These are phyloP conservation scores for Geum urbanum DNA, from an alignment of 306 rosid species.

Conservation along the genomic window DNA sequence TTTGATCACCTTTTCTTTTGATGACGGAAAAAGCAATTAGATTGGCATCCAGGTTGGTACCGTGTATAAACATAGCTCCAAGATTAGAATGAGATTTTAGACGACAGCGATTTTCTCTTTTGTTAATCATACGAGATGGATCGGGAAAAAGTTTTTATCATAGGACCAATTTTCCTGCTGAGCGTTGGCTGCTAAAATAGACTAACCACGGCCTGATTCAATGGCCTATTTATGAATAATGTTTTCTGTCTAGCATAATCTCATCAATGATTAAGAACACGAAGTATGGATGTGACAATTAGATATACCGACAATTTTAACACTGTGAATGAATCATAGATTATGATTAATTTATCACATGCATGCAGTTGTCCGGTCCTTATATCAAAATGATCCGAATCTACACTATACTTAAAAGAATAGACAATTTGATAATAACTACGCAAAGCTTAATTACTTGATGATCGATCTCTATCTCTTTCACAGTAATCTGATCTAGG, in stretches of 20 bases:
- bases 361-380: neutral
- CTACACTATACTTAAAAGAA: no score
- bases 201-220: conserved; percentile 37
- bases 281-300: neutral
- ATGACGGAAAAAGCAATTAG: no score
- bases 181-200: conserved; percentile 33
- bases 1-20: no score
- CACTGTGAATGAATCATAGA: neutral
- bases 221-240: neutral
- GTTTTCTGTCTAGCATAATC: neutral
- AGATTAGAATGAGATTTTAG: conserved; percentile 25
- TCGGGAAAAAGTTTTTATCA: conserved; percentile 30
- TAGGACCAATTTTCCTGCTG: conserved; percentile 28
- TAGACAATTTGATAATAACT: neutral
- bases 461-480: neutral
- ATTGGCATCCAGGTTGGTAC: no score
- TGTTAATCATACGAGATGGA: conserved; percentile 23
- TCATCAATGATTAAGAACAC: neutral
- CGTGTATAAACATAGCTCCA: neutral
- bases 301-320: neutral
- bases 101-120: conserved; percentile 25
- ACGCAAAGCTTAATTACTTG: neutral
- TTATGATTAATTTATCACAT: neutral
- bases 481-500: neutral
- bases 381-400: neutral